A percentile compares a stretch with the other conserved stretches of the same genome.
Evolutionary conservation across 257 asterid species (phyloP).

Genomic region (Jaltomata sinuosa): DNA sequence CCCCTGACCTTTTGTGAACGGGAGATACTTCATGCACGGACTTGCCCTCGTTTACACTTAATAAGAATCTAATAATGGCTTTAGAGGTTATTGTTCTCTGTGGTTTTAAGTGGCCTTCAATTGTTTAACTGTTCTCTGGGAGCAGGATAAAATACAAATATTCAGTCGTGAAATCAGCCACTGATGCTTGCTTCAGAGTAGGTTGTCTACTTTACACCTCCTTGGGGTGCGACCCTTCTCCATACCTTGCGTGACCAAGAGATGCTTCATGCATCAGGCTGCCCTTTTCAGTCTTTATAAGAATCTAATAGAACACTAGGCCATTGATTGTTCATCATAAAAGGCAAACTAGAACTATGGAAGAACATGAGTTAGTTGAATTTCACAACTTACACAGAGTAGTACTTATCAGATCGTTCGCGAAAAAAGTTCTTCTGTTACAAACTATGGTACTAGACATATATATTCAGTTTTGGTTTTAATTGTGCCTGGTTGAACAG

Average conservation of each 20-base stretch:
- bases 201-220: background rate
- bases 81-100: too few species aligned
- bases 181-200: background rate
- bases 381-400: background rate
- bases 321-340: background rate
- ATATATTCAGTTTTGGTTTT: background rate
- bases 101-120: background rate
- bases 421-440: background rate
- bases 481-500: slow-evolving; percentile 21
- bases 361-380: background rate
- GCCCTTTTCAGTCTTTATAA: background rate
- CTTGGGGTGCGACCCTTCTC: accelerated
- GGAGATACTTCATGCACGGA: background rate
- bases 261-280: background rate
- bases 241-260: background rate
- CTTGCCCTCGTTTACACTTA: background rate
- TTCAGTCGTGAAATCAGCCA: background rate
- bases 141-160: background rate
- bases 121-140: background rate
- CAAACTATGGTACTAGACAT: background rate
- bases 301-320: background rate
- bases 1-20: background rate
- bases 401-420: background rate
- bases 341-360: background rate
- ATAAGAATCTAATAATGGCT: background rate